Percentiles rank a stretch among this genome's conserved stretches.
phyloP scores from a whole-genome alignment of 352 stramenopile species.

The Albugo laibachii region DNA sequence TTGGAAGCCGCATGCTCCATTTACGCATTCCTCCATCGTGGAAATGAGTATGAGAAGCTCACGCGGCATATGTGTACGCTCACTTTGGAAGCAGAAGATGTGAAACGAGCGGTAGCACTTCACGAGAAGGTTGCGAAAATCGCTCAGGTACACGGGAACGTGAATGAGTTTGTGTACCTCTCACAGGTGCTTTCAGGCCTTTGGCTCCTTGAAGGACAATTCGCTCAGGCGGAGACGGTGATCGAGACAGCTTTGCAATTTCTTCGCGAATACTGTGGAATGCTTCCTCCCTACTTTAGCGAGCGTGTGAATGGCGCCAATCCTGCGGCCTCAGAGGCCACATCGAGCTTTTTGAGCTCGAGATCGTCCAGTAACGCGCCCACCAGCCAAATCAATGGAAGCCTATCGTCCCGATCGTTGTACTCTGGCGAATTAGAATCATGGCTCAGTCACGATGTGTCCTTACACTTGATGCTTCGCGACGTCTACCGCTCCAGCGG shows the following conservation, averaged over 20 bases:
- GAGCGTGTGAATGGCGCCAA: conserved; percentile 26
- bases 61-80: conserved; percentile 51
- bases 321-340: conserved; percentile 42
- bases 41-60: conserved; percentile 51
- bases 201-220: conserved; percentile 60
- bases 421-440: conserved; percentile 40
- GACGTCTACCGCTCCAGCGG: conserved; percentile 64
- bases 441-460: conserved; percentile 69
- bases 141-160: conserved; percentile 52
- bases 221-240: conserved; percentile 48
- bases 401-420: conserved; percentile 30
- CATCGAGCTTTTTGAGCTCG: conserved; percentile 14
- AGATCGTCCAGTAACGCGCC: no score
- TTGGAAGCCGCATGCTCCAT: conserved; percentile 43
- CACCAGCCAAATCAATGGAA: no score
- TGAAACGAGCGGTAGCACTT: conserved; percentile 43
- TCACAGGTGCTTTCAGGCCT: conserved; percentile 59
- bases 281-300: conserved; percentile 43
- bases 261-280: conserved; percentile 38
- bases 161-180: conserved; percentile 72
- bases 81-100: conserved; percentile 55
- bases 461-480: conserved; percentile 57
- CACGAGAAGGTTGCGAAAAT: conserved; percentile 61
- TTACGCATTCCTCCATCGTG: conserved; percentile 49
- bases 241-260: conserved; percentile 38